These are phyloP conservation scores for Trichoderma sp. DNA, from an alignment of 2,329 filamentous ascomycete species.

Conservation along the genomic window DNA sequence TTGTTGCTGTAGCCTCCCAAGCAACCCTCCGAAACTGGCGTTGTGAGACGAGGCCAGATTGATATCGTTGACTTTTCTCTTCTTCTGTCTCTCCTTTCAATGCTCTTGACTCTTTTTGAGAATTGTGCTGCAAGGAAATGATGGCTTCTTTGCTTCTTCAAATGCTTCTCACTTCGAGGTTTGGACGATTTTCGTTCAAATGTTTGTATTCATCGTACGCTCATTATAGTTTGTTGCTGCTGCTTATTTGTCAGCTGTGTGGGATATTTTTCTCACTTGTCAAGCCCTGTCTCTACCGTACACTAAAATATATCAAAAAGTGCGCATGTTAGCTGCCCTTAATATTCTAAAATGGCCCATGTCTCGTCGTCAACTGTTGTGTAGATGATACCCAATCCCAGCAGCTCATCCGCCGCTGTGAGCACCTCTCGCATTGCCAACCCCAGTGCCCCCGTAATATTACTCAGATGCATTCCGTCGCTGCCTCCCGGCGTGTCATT, in stretches of 20 bases:
- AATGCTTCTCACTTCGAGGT: not conserved
- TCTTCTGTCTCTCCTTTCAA: not conserved
- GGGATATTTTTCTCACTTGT: not conserved
- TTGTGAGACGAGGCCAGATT: not conserved
- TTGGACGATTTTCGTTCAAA: not conserved
- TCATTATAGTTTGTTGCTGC: not conserved
- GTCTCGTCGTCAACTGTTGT: slow-evolving; percentile 92
- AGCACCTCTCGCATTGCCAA: slow-evolving; percentile 69
- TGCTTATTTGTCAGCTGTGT: not conserved
- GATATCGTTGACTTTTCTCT: not conserved
- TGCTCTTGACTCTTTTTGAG: not conserved
- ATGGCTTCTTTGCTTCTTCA: not conserved
- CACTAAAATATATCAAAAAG: not conserved
- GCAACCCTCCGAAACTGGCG: not conserved
- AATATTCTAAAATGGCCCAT: slow-evolving; percentile 73
- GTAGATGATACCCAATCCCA: slow-evolving; percentile 73
- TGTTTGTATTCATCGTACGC: not conserved
- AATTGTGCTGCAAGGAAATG: not conserved
- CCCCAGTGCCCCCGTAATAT: slow-evolving; percentile 65
- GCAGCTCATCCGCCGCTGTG: slow-evolving; percentile 77
- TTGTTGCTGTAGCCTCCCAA: not conserved
- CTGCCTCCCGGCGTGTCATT: slow-evolving; percentile 66
- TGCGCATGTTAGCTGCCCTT: not conserved
- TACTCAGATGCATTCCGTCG: slow-evolving; percentile 79
- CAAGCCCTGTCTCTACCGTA: slow-evolving; percentile 15